Evolutionary conservation across 176 grass and related monocot species (phyloP).

Genomic region (Ensete ventricosum): DNA sequence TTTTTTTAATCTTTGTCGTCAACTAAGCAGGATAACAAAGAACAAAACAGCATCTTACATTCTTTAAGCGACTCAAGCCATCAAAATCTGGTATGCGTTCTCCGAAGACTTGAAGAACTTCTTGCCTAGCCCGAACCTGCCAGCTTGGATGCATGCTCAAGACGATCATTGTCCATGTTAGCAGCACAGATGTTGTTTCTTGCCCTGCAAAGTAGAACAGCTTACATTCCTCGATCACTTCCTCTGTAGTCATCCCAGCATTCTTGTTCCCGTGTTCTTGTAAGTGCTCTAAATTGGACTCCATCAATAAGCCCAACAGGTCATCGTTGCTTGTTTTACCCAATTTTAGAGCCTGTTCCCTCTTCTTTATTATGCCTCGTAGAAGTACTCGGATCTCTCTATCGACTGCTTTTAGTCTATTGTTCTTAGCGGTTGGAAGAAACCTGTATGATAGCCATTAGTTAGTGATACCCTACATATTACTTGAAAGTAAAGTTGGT

Average conservation of each 20-base stretch:
- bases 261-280: slow-evolving; percentile 23
- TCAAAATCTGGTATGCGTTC: slow-evolving; percentile 39
- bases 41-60: slow-evolving; percentile 25
- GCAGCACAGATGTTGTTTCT: slow-evolving; percentile 69
- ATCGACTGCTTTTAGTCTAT: slow-evolving; percentile 31
- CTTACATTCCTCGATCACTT: slow-evolving; percentile 84
- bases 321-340: slow-evolving; percentile 25
- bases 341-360: slow-evolving; percentile 26
- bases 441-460: slow-evolving; percentile 10
- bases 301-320: slow-evolving; percentile 37
- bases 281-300: slow-evolving; percentile 30
- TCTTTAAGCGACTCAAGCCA: slow-evolving; percentile 41
- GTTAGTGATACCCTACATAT: background rate
- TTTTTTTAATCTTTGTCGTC: no score
- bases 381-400: slow-evolving; percentile 34
- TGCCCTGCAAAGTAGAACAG: slow-evolving; percentile 83
- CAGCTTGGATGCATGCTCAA: slow-evolving; percentile 50
- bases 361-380: slow-evolving; percentile 27
- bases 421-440: slow-evolving; percentile 39
- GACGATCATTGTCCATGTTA: slow-evolving; percentile 70
- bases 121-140: slow-evolving; percentile 61
- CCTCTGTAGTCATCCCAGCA: slow-evolving; percentile 41
- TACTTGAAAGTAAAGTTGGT: no score
- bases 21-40: background rate
- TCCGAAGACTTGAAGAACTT: slow-evolving; percentile 46